Evolutionary conservation across 805 yeast genomes (phyloP).

Genomic region (Starmerella gropengiesseri): DNA sequence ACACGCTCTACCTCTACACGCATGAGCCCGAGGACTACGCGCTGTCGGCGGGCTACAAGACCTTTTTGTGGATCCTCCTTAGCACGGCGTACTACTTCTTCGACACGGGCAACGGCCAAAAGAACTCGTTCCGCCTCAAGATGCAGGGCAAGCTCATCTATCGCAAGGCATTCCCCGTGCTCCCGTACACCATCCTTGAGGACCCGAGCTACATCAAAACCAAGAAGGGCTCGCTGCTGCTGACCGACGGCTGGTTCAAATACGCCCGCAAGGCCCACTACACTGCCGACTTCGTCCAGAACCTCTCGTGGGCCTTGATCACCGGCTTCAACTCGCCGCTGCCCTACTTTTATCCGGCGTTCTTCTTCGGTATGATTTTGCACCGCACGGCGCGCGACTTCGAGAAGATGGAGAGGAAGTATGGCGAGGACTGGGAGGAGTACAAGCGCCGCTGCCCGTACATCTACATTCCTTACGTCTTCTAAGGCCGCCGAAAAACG

Average conservation of each 20-base stretch:
- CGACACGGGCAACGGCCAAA: slow-evolving; percentile 91
- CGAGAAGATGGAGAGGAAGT: slow-evolving; percentile 71
- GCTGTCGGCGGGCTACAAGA: slow-evolving; percentile 55
- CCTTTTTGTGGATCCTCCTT: slow-evolving; percentile 44
- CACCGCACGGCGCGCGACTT: slow-evolving; percentile 88
- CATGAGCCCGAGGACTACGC: slow-evolving; percentile 77
- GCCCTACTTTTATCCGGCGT: slow-evolving; percentile 93
- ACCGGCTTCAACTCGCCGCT: slow-evolving; percentile 82
- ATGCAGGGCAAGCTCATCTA: slow-evolving; percentile 65
- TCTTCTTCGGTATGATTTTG: slow-evolving; percentile 73
- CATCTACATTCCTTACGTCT: slow-evolving; percentile 79
- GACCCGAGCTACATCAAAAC: slow-evolving; percentile 81
- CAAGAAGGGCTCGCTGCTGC: slow-evolving; percentile 68
- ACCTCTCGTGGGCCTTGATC: slow-evolving; percentile 80
- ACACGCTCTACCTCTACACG: slow-evolving; percentile 70
- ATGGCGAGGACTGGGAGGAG: slow-evolving; percentile 88
- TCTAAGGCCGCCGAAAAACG: slow-evolving; percentile 30
- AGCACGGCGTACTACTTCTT: slow-evolving; percentile 77
- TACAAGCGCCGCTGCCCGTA: slow-evolving; percentile 84
- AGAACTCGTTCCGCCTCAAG: slow-evolving; percentile 69
- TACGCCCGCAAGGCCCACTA: slow-evolving; percentile 91
- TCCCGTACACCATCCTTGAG: slow-evolving; percentile 71
- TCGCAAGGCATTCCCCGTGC: slow-evolving; percentile 86
- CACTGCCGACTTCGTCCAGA: slow-evolving; percentile 85
- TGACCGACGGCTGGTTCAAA: slow-evolving; percentile 90